These are phyloP conservation scores for Epithemia pelagica DNA, from an alignment of 108 stramenopile genomes.

Conservation along the genomic window DNA sequence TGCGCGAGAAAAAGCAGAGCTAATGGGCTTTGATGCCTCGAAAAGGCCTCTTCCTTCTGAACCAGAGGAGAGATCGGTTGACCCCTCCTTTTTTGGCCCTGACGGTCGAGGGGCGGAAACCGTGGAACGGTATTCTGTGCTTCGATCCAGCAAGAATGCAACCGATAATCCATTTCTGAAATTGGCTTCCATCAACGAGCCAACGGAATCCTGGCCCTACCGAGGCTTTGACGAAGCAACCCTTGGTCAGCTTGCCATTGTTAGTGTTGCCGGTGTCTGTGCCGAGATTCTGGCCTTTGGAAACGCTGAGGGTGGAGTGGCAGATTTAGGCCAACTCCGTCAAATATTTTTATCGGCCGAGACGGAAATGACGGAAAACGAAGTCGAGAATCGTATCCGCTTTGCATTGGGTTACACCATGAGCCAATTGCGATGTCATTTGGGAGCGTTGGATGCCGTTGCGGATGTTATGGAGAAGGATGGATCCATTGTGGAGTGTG, in stretches of 20 bases:
- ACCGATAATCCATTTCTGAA: constrained; percentile 43
- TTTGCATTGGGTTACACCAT: constrained; percentile 77
- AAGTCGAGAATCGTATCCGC: constrained; percentile 69
- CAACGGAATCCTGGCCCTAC: constrained; percentile 69
- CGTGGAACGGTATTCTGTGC: constrained; percentile 52
- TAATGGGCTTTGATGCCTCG: constrained; percentile 59
- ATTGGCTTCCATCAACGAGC: constrained; percentile 45
- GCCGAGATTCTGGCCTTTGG: constrained; percentile 71
- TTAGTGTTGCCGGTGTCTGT: constrained; percentile 79
- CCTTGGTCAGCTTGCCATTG: constrained; percentile 61
- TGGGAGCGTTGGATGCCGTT: constrained; percentile 74
- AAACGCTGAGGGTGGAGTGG: constrained; percentile 58
- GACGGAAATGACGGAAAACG: constrained; percentile 50
- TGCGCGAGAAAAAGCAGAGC: constrained; percentile 46
- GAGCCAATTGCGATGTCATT: constrained; percentile 57
- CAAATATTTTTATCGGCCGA: constrained; percentile 19
- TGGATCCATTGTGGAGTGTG: constrained; percentile 65
- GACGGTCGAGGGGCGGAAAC: constrained; percentile 47
- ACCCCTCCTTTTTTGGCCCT: constrained; percentile 58
- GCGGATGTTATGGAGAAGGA: constrained; percentile 69
- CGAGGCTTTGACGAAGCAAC: constrained; percentile 72
- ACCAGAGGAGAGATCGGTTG: constrained; percentile 1
- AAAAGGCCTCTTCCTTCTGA: neutral
- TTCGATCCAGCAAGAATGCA: constrained; percentile 47
- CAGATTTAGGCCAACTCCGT: constrained; percentile 44